A percentile compares a stretch with the other conserved stretches of the same genome.
These are phyloP conservation scores for Eragrostis nindensis DNA, from an alignment of 176 grass and related monocot species.

Conservation along the genomic window DNA sequence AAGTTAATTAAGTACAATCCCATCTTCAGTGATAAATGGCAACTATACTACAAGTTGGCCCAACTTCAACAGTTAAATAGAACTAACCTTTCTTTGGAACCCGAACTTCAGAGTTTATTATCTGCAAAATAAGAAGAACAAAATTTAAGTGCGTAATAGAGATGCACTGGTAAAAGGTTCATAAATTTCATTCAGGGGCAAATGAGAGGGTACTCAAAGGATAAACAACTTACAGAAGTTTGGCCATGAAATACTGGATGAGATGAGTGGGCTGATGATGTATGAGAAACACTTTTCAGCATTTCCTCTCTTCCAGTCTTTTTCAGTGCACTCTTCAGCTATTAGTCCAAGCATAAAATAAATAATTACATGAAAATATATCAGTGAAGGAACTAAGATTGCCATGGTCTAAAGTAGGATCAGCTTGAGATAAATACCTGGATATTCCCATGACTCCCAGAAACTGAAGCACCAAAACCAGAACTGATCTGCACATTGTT, in stretches of 20 bases:
- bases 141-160: conserved; percentile 21
- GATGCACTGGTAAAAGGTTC: neutral
- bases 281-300: conserved; percentile 45
- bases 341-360: conserved; percentile 38
- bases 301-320: conserved; percentile 33
- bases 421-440: conserved; percentile 35
- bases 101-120: conserved; percentile 43
- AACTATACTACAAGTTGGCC: conserved; percentile 18
- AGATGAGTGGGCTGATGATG: conserved; percentile 31
- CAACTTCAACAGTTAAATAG: conserved; percentile 18
- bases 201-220: conserved; percentile 29
- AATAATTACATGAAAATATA: neutral
- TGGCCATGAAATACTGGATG: conserved; percentile 19
- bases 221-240: conserved; percentile 44
- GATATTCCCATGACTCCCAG: conserved; percentile 35
- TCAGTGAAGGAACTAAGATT: conserved; percentile 28
- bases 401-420: conserved; percentile 16
- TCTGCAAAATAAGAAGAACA: conserved; percentile 48
- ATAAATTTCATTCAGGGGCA: conserved; percentile 32
- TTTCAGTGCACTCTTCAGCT: conserved; percentile 57
- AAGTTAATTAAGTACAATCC: conserved; percentile 19
- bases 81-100: conserved; percentile 50
- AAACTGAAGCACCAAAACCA: conserved; percentile 35
- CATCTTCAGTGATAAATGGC: neutral
- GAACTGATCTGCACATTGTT: conserved; percentile 20